Evolutionary conservation across 2,329 filamentous ascomycete species (phyloP).

Genomic region (Alternaria angustiovoidea): DNA sequence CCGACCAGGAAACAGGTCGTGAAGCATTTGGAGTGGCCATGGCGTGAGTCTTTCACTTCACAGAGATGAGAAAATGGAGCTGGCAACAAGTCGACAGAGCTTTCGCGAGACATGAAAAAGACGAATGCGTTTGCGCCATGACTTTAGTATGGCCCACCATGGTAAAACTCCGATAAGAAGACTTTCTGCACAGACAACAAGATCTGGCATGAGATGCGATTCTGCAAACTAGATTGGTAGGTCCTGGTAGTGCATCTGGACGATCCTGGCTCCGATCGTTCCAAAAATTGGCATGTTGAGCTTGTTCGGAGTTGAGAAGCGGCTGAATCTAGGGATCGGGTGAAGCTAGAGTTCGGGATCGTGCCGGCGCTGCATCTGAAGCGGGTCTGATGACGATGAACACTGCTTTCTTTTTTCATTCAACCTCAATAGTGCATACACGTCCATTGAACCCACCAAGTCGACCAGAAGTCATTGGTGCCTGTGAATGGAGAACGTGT

Average conservation of each 20-base stretch:
- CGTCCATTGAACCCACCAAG: background rate
- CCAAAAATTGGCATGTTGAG: background rate
- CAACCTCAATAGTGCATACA: background rate
- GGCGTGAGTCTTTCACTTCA: background rate
- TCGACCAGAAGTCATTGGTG: background rate
- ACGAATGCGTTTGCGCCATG: background rate
- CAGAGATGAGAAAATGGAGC: background rate
- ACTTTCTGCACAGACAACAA: background rate
- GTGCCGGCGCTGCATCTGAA: background rate
- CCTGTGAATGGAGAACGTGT: background rate
- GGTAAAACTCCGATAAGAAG: background rate
- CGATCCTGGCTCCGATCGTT: background rate
- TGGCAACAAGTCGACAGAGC: background rate
- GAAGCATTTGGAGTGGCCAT: background rate
- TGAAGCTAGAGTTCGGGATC: slow-evolving; percentile 1
- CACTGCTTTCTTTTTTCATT: background rate
- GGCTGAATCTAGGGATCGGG: background rate
- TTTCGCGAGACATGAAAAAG: background rate
- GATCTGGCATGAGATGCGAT: background rate
- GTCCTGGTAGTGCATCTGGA: background rate
- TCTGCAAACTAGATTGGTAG: background rate
- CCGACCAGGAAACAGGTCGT: slow-evolving; percentile 6
- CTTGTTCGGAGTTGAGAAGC: background rate
- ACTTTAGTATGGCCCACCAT: background rate
- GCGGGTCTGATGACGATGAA: slow-evolving; percentile 3